Evolutionary conservation across 306 rosid genomes (phyloP), one percentile per base, ranked within the genome.

Genomic region (Nissolia schottii): DNA sequence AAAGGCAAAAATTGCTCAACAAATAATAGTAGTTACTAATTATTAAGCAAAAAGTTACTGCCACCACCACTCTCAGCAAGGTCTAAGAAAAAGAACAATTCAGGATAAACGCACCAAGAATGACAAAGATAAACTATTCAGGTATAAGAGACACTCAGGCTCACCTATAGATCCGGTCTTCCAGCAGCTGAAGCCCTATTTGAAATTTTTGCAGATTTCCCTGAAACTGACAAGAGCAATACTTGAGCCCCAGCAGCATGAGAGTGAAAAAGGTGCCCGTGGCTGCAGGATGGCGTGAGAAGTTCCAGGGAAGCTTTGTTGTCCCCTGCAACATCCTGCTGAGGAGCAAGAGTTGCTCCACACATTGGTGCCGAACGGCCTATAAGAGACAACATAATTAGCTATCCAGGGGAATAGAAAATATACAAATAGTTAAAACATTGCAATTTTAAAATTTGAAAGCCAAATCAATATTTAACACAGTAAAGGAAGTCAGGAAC

Each of bases 251-350:
- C 56, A 94, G 95, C 83, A 89, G 97, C 96, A 94, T 89, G 46
- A 94, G 82, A 67, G 97, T 94, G 78, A 94, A 94, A 78, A 94
- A 91, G 58, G 97, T 86, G 71, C 99, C 99, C 53, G 92, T 82
- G 27, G 99, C 99, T 24, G 97, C 99, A 79, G 99, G 99, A 74
- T 94, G 99, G 75, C 13, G 92, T 32, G 99, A 86, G 84, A 94
- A 91, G 70, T 80, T 91, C 94, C 91, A 91, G 24, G 96, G 94
- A 67, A 84, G 84, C 83, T 87, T 91, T 51, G 94, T 91, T 25
- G 96, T 86, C 84, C 99, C 99, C 82, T 91, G 97, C 75, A 94
- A 80, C 96, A 94, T 83, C 76, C 97, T 88, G 82, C 96, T 96
- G 65, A 94, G 81, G 75, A 94, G 99, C 79, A 94, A 78, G 80